Conservation (phyloP, 495 filamentous ascomycete genomes). For the Penicillium soppii region DNA sequence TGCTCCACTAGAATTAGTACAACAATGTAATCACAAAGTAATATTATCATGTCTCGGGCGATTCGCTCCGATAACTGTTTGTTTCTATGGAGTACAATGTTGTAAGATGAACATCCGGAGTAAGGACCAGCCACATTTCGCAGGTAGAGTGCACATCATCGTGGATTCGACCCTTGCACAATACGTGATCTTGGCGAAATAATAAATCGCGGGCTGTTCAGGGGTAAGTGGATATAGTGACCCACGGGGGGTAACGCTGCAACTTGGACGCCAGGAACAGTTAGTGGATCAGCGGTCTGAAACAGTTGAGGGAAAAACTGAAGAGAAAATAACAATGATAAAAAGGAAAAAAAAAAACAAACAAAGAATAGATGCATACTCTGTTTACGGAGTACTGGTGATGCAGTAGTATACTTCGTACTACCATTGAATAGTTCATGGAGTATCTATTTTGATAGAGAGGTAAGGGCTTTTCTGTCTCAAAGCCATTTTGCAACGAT, state of each 20-base stretch:
- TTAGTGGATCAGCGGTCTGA: conserved; percentile 22
- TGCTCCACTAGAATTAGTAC: background rate
- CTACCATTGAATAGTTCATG: background rate
- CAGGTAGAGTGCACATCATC: conserved; percentile 10
- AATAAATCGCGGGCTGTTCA: conserved; percentile 25
- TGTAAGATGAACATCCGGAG: conserved; percentile 11
- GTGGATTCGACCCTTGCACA: conserved; percentile 11
- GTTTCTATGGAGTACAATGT: no score
- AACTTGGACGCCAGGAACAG: conserved; percentile 23
- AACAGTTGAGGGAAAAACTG: conserved; percentile 9
- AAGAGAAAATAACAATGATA: no score
- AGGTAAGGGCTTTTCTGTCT: background rate
- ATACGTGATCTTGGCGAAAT: conserved; percentile 16
- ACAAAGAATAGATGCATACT: background rate
- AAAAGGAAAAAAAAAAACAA: background rate
- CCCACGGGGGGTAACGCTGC: conserved; percentile 5
- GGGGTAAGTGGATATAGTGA: conserved; percentile 28
- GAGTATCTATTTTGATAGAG: background rate
- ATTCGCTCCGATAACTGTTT: background rate
- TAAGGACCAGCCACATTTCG: conserved; percentile 13
- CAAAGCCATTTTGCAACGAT: background rate
- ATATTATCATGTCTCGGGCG: conserved; percentile 5
- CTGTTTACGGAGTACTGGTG: background rate
- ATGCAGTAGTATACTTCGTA: background rate
- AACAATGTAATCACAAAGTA: background rate